Percentiles rank a stretch among this genome's conserved stretches.
phyloP scores from a whole-genome alignment of 805 yeast genomes.

The Jamesozyma rosinii region DNA sequence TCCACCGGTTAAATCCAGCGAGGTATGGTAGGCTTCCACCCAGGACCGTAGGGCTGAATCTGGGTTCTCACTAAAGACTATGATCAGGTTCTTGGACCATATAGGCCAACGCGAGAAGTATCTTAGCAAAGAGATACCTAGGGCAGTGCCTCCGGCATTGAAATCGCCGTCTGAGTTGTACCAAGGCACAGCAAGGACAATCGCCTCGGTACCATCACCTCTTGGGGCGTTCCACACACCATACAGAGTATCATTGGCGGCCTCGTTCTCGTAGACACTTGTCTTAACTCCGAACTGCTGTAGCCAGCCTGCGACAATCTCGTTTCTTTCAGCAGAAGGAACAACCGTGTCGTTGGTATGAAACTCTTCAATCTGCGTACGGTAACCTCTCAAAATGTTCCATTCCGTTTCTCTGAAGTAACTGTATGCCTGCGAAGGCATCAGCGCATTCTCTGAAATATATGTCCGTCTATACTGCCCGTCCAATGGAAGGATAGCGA shows the following conservation, averaged over 20 bases:
- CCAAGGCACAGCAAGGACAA: slow-evolving; percentile 89
- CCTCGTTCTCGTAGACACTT: slow-evolving; percentile 35
- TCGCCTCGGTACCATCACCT: slow-evolving; percentile 93
- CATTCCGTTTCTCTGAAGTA: slow-evolving; percentile 91
- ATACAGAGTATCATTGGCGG: slow-evolving; percentile 47
- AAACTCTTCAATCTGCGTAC: slow-evolving; percentile 38
- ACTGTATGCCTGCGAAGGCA: slow-evolving; percentile 92
- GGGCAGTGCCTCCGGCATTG: slow-evolving; percentile 74
- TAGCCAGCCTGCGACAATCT: slow-evolving; percentile 48
- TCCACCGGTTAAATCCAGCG: slow-evolving; percentile 83
- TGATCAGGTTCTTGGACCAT: slow-evolving; percentile 90
- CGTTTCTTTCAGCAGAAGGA: slow-evolving; percentile 34
- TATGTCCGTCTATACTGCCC: slow-evolving; percentile 81
- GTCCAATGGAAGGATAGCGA: slow-evolving; percentile 56
- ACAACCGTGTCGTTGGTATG: slow-evolving; percentile 13
- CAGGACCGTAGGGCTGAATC: slow-evolving; percentile 64
- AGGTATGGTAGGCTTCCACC: slow-evolving; percentile 89
- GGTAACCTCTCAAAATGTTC: slow-evolving; percentile 80
- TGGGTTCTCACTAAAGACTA: slow-evolving; percentile 72
- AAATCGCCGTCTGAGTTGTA: slow-evolving; percentile 48
- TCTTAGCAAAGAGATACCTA: slow-evolving; percentile 63
- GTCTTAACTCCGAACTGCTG: slow-evolving; percentile 65
- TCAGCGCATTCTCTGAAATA: slow-evolving; percentile 88
- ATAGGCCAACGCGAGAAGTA: slow-evolving; percentile 79
- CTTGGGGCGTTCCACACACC: slow-evolving; percentile 86